Evolutionary conservation across 129 eudicot species (phyloP), one percentile per base, ranked within the genome.

Genomic region (Centrapalus pauciflorus): DNA sequence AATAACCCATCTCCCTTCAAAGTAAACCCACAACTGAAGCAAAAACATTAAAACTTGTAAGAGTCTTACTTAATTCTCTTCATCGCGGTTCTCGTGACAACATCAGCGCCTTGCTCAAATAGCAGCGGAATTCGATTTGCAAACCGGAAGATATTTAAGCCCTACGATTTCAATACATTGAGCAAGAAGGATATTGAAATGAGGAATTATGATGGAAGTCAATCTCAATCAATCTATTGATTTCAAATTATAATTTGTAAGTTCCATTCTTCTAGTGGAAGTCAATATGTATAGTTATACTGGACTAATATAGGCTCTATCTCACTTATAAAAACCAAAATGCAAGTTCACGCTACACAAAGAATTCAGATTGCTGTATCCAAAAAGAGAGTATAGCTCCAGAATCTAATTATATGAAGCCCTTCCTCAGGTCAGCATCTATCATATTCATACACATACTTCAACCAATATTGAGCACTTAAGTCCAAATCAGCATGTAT

Each of bases 81-180:
- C 82, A 81, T 43, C 45, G 97, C 95, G 61, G 99, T 89, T 77
- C 99, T 80, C 45, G 99, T 94, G 77, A 89, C 97, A 80, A 94
- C 99, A 84, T 94, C 99, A 84, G 99, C 99, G 46, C 99, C 99
- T 94, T 94, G 99, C 81, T 94, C 99, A 61, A 94, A 94, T 29
- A 94, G 82, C 77, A 94, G 89, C 2, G 99, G 99, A 52, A 94
- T 94, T 30, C 99, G 99, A 46, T 94, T 94, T 62, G 99, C 99
- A 70, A 94, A 94, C 21, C 99, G 90, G 76, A 94, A 94, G 38
- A 94, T 80, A 70, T 94, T 94, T 37, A 94, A 71, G 66, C 99
- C 99, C 99, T 94, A 76, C 19, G 76, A 41, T 55, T 68, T 54
- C 40, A 2, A 34, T 37, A 38, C 26, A 34, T 33, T 7, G 48